phyloP scores from a whole-genome alignment of 331 rosid genomes.

The Arachis monticola region DNA sequence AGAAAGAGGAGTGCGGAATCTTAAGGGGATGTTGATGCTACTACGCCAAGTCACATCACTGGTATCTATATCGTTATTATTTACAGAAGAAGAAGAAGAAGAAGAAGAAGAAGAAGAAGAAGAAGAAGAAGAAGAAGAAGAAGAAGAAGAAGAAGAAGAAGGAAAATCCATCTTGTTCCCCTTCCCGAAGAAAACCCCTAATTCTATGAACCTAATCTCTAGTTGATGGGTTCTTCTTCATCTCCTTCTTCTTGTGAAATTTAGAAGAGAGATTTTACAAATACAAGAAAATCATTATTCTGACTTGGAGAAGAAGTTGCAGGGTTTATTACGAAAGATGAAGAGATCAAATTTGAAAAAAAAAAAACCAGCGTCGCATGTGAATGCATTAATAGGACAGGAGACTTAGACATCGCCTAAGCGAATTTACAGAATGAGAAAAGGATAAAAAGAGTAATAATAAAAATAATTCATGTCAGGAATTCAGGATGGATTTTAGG shows the following conservation, averaged over 20 bases:
- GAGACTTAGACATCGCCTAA: neutral
- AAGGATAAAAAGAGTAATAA: too few relatives aligned
- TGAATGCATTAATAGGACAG: constrained; percentile 29
- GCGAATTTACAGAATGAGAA: neutral
- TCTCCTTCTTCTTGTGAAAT: too few relatives aligned
- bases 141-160: too few relatives aligned
- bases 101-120: constrained; percentile 37
- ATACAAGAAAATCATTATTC: neutral
- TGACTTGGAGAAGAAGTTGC: neutral
- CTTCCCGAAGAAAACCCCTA: neutral
- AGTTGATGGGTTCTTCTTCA: neutral
- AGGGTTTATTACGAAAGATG: constrained; percentile 12
- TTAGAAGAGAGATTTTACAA: neutral
- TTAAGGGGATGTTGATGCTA: constrained; percentile 47
- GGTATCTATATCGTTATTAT: neutral
- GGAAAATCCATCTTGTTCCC: constrained; percentile 48
- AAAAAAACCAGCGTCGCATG: neutral
- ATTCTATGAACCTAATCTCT: constrained; percentile 43
- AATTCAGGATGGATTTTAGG: neutral
- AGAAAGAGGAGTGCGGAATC: constrained; percentile 56
- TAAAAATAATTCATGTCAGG: too few relatives aligned
- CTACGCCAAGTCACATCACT: constrained; percentile 24
- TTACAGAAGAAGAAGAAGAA: constrained; percentile 32
- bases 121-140: too few relatives aligned
- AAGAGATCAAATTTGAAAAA: neutral